Evolutionary conservation across 345 rosid species (phyloP), one percentile per base, ranked within the genome.

Genomic region (Viola odorata): DNA sequence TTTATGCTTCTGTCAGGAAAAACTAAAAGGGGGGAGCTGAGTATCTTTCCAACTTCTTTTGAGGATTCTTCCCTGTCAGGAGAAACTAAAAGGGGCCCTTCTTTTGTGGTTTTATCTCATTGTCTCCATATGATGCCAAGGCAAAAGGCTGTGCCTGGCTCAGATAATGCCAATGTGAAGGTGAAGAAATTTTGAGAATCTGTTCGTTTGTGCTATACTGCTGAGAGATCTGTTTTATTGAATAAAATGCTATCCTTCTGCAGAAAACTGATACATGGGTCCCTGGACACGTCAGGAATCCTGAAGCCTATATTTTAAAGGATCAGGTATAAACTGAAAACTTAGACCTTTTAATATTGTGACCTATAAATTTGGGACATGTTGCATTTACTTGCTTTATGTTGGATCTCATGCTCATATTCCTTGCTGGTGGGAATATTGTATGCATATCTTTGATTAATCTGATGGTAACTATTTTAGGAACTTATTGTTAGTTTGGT

Each of bases 121-220:
- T 90, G 97, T 82, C 88, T 91, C 59, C 96, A 95, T 67, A 91
- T 88, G 99, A 77, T 95, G 94, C 97, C 99, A 0, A 84, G 87
- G 72, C 87, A 83, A 69, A 85, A 83, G 59, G 76, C 85, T 36
- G 77, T 59, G 39, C 77, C 82, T 51, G 77, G 66, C 58, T 62
- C 78, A 39, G 89, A 72, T 71, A 68, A 42, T 66, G 68, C 59
- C 62, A 83, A 81, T 82, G 91, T 89, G n/a, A n/a, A n/a, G n/a
- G n/a, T n/a, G n/a, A n/a, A 64, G 66, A 45, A 50, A 67, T 57
- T 40, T 39, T 65, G 14, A 54, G 69, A 36, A 45, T 47, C 15
- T 16, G 40, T 17, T 56, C 8, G 39, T 48, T 12, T 36, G n/a
- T 57, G 45, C 54, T n/a, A n/a, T n/a, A n/a, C n/a, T n/a, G n/a